phyloP scores from a whole-genome alignment of 306 rosid species.

The Begonia loranthoides region DNA sequence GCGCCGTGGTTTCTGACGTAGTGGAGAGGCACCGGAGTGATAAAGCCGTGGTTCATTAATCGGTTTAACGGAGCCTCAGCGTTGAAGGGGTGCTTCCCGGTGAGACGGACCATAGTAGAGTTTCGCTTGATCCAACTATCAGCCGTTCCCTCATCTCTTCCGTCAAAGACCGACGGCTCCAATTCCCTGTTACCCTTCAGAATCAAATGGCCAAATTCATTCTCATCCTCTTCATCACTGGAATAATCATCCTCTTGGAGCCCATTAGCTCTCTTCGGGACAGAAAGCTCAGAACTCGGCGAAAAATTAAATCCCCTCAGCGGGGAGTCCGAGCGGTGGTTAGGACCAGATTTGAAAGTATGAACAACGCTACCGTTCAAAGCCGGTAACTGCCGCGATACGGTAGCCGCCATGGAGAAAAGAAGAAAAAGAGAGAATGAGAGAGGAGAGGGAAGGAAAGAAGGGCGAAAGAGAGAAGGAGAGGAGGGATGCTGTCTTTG shows the following conservation, averaged over 20 bases:
- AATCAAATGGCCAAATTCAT: slow-evolving; percentile 13
- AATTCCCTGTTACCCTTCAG: slow-evolving; percentile 22
- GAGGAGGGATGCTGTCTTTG: too few relatives aligned
- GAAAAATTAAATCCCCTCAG: slow-evolving; percentile 10
- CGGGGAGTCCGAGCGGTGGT: slow-evolving; percentile 13
- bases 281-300: not conserved
- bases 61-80: slow-evolving; percentile 44
- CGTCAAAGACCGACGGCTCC: slow-evolving; percentile 45
- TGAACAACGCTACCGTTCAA: slow-evolving; percentile 19
- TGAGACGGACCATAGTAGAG: slow-evolving; percentile 46
- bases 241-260: slow-evolving; percentile 13
- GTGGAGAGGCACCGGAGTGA: slow-evolving; percentile 66
- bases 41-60: slow-evolving; percentile 69
- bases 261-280: not conserved
- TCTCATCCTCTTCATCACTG: slow-evolving; percentile 21
- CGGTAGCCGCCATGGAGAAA: slow-evolving; percentile 44
- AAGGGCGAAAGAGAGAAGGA: not conserved
- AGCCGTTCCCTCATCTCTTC: slow-evolving; percentile 52
- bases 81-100: slow-evolving; percentile 75
- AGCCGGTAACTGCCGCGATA: slow-evolving; percentile 28
- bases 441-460: not conserved
- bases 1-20: slow-evolving; percentile 74
- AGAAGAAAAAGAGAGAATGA: not conserved
- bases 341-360: slow-evolving; percentile 19
- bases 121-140: slow-evolving; percentile 60